Evolutionary conservation across 805 yeast species (phyloP), one percentile per base, ranked within the genome.

Genomic region (Debaryomyces hansenii): DNA sequence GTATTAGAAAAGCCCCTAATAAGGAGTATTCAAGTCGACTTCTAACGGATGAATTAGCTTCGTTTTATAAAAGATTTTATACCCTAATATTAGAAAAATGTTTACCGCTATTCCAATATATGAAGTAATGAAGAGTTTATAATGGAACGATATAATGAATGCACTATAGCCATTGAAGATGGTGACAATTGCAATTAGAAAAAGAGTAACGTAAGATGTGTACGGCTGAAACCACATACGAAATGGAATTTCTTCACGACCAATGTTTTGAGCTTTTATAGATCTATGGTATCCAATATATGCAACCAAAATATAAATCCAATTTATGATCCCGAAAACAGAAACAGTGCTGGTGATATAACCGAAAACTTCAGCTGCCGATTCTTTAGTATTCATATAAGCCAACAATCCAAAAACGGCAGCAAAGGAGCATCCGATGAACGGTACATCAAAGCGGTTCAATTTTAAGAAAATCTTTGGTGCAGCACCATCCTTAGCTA

Each of bases 401-500:
- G 58, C 47, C 16, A 55, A 38, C 8, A 47, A 37, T 1, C 58
- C 58, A 33, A 45, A 49, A 27, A 54, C 4, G 7, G 49, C 42
- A 5, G 49, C 48, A 31, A 51, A 44, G 10, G 27, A 2, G 54
- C 50, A 50, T 12, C 50, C 55, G 37, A 46, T 34, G 14, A 42
- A 46, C 14, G 48, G 43, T 6, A 55, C 57, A 20, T 55, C 55
- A n/a, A 35, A 27, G 28, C 44, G 47, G 37, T 54, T 56, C 48
- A 55, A 49, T 42, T 47, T 55, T 31, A 44, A 47, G 34, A 53
- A 55, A 37, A 52, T 33, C 39, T 44, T 55, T 20, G 62, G 62
- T 10, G 51, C 58, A 33, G 47, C 46, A 8, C 59, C 59, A 44
- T 53, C 52, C 40, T 50, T 45, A 14, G 59, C 58, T 40, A 56